phyloP scores from a whole-genome alignment of 345 rosid genomes.

The Eucalyptus cloeziana region DNA sequence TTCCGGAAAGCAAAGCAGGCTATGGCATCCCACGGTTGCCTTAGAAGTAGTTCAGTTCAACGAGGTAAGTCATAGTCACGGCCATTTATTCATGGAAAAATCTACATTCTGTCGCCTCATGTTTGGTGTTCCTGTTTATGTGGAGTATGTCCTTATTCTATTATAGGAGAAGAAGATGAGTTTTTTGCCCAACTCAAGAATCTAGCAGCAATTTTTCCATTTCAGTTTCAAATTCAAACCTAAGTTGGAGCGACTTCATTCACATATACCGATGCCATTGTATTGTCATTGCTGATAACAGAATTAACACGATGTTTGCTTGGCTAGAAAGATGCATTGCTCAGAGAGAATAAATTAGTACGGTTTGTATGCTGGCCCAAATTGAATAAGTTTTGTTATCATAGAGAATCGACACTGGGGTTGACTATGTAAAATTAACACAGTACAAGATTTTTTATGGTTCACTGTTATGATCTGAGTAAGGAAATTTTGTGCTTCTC shows the following conservation, averaged over 20 bases:
- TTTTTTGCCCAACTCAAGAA: background rate
- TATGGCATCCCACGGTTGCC: background rate
- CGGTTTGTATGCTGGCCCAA: background rate
- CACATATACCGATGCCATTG: background rate
- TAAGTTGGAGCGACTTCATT: background rate
- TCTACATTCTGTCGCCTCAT: no score
- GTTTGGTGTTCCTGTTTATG: no score
- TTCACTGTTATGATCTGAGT: background rate
- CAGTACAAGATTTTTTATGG: background rate
- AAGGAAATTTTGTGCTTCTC: background rate
- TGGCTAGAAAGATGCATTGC: background rate
- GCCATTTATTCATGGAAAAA: background rate
- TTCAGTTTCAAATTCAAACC: background rate
- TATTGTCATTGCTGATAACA: background rate
- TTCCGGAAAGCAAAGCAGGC: background rate
- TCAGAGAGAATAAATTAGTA: background rate
- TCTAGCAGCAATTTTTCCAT: background rate
- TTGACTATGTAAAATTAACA: background rate
- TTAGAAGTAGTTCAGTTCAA: background rate
- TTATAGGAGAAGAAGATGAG: background rate
- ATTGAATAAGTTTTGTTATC: background rate
- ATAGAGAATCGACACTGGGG: background rate
- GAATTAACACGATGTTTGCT: background rate
- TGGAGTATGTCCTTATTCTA: no score
- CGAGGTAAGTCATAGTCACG: background rate